Percentiles rank a stretch among this genome's conserved stretches.
These are phyloP conservation scores for Colletotrichum sp. DNA, from an alignment of 2,329 filamentous ascomycete species.

Conservation along the genomic window DNA sequence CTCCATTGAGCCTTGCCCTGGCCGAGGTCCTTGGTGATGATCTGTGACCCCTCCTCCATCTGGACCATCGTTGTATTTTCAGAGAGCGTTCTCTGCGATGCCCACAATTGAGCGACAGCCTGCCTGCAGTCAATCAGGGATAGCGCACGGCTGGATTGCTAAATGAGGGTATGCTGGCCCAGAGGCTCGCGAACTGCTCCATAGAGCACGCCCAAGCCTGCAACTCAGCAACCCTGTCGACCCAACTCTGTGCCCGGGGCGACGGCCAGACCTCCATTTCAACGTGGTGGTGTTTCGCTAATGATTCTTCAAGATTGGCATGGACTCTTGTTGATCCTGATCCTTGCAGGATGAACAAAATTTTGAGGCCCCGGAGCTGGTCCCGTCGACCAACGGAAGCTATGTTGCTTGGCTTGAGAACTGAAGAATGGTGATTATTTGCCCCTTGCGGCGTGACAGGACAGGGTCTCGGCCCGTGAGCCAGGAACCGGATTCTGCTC, in stretches of 20 bases:
- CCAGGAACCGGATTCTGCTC: slow-evolving; percentile 3
- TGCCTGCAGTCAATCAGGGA: not conserved
- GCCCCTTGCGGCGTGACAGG: not conserved
- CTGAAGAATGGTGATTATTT: not conserved
- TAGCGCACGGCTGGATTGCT: slow-evolving; percentile 10
- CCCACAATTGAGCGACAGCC: slow-evolving; percentile 5
- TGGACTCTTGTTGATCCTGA: not conserved
- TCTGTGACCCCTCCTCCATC: not conserved
- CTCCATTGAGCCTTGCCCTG: not conserved
- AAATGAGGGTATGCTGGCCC: slow-evolving; percentile 11
- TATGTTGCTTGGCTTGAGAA: not conserved
- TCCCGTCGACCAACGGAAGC: not conserved
- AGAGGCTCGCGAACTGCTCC: slow-evolving; percentile 15
- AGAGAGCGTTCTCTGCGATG: not conserved
- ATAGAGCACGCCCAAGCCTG: not conserved
- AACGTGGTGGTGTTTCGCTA: not conserved
- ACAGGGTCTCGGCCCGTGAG: not conserved
- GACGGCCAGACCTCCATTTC: not conserved
- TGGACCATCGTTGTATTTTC: not conserved
- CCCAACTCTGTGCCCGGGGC: not conserved
- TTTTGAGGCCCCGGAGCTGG: not conserved
- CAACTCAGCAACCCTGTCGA: not conserved
- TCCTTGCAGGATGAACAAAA: not conserved
- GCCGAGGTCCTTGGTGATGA: not conserved
- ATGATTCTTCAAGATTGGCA: not conserved